Base-by-base conservation (phyloP, 306 rosid genomes). In the Cucurbita argyrosperma region DNA sequence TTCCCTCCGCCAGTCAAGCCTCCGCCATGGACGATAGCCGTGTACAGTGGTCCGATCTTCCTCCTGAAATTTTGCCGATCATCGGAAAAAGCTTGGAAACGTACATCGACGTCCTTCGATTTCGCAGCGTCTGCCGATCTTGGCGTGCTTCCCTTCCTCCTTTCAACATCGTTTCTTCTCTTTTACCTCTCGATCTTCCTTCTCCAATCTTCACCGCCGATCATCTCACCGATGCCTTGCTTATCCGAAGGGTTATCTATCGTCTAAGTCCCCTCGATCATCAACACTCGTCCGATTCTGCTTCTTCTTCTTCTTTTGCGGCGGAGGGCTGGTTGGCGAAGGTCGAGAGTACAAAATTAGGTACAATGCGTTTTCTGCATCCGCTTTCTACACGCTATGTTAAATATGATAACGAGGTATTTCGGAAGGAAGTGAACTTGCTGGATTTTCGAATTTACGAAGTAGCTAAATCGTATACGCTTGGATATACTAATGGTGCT, bases 361-460 rank as follows among this genome's bases (percentile, higher is more conserved):
- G 52, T 1, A 72, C 39, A 56, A 16, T 77, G n/a, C 76, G 62
- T 10, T 74, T 49, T 49, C 53, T 5, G 7, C 5, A 14, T 1
- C n/a, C 1, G n/a, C 4, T 49, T 46, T 46, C 14, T 6, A 16
- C 4, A 11, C 4, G 53, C 52, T 47, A 47, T 47, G 4, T 47
- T 47, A 15, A 47, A 13, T 18, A 11, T 61, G 14, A 16, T 3
- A 6, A 30, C 6, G 26, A 50, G 8, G 62, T 30, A 30, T 30
- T 30, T 30, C 35, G 35, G 35, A 66, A 59, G 6, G 77, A 50
- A 13, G 63, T 64, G 12, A 64, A 75, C 71, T 50, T 78, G 13
- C 15, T 82, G 60, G 77, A 78, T 54, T 43, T 65, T 35, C 59
- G 56, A 18, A 77, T 74, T 70, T 12, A 67, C 26, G 77, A 81